A percentile compares a stretch with the other conserved stretches of the same genome.
Evolutionary conservation across 2,329 filamentous ascomycete species (phyloP).

Genomic region (Huntiella decipiens): DNA sequence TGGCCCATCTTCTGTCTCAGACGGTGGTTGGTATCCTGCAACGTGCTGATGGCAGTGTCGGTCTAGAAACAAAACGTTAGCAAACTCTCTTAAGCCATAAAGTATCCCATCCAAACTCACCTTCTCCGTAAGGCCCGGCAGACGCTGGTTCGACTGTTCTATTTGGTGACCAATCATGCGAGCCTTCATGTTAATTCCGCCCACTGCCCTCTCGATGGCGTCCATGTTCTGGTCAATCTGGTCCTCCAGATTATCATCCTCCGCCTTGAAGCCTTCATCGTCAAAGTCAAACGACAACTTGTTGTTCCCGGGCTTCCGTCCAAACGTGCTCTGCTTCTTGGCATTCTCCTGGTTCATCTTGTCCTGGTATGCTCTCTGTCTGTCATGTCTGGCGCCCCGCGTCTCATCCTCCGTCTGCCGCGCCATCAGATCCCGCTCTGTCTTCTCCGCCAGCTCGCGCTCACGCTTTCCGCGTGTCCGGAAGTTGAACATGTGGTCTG

Average conservation of each 20-base stretch:
- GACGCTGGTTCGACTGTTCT: conserved; percentile 38
- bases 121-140: conserved; percentile 49
- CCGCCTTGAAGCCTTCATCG: conserved; percentile 36
- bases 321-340: conserved; percentile 5
- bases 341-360: conserved; percentile 3
- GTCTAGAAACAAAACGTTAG: conserved; percentile 32
- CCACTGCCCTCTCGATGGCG: conserved; percentile 51
- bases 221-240: conserved; percentile 39
- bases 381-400: conserved; percentile 6
- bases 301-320: conserved; percentile 9
- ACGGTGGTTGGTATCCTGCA: conserved; percentile 10
- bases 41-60: conserved; percentile 39
- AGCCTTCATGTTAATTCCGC: conserved; percentile 56
- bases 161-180: conserved; percentile 63
- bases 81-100: neutral
- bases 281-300: conserved; percentile 71
- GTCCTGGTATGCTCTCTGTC: conserved; percentile 18
- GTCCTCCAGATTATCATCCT: conserved; percentile 25
- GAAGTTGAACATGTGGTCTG: conserved; percentile 68
- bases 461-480: conserved; percentile 42
- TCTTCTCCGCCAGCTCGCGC: conserved; percentile 51
- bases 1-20: conserved; percentile 11
- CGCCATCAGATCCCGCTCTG: conserved; percentile 28
- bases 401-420: conserved; percentile 7
- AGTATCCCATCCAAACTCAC: conserved; percentile 23